Evolutionary conservation across 306 rosid genomes (phyloP), one percentile per base, ranked within the genome.

Genomic region (Bauhinia variegata): DNA sequence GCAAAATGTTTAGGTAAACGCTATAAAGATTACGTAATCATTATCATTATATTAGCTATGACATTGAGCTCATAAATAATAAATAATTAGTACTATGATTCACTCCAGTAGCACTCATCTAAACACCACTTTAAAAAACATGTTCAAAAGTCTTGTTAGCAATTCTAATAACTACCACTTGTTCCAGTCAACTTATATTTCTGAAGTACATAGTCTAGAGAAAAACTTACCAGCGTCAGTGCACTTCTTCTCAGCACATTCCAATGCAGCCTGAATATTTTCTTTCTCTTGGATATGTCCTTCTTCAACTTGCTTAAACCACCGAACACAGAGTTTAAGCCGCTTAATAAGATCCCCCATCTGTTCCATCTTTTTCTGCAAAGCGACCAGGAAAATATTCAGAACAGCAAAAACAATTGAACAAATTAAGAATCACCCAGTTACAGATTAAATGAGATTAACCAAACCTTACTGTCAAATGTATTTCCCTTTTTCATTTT

Each of bases 241-340:
- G 51, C 89, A 86, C 69, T 93, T 93, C 71, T 83, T 85, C 75
- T 86, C 90, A 23, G 86, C 71, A 37, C 82, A 61, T 60, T 85
- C 89, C 39, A 90, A 56, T 23, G 85, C 86, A 55, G 43, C 51
- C 72, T 74, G 90, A 58, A 90, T 84, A 71, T 82, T 84, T 53
- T 90, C 89, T 71, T 83, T 83, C 57, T 93, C 95, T 58, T 78
- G 80, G 60, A 79, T 30, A 63, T 58, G 76, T 5, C 65, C 82
- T 58, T 89, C 90, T 77, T 85, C 92, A 13, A 66, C 70, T 66
- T 80, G 72, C 71, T 69, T 86, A 14, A 74, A 86, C 95, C 96
- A 90, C 13, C 76, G 84, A 56, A 90, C 71, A 41, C 99, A 93
- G 51, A 73, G 81, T 57, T 86, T 93, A 37, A 88, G 86, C 80